phyloP scores from a whole-genome alignment of 1,139 yeast genomes.

The Pichia sp. region DNA sequence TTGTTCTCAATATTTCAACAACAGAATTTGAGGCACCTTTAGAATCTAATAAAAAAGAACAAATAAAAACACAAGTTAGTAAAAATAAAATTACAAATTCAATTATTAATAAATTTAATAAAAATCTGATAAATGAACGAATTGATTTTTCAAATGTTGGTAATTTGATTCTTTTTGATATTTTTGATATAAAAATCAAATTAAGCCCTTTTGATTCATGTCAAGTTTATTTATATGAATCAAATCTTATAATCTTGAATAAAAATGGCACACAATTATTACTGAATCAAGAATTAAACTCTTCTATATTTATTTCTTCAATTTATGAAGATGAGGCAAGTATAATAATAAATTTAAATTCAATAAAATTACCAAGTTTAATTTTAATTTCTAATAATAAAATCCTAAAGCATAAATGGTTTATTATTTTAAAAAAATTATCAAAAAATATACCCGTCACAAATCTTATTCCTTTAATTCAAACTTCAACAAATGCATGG shows the following conservation, averaged over 20 bases:
- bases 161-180: slow-evolving; percentile 38
- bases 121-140: slow-evolving; percentile 12
- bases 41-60: slow-evolving; percentile 17
- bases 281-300: slow-evolving; percentile 31
- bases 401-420: slow-evolving; percentile 40
- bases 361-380: slow-evolving; percentile 42
- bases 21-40: slow-evolving; percentile 23
- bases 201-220: slow-evolving; percentile 35
- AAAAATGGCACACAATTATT: slow-evolving; percentile 30
- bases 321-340: slow-evolving; percentile 27
- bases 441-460: slow-evolving; percentile 16
- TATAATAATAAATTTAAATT: slow-evolving; percentile 36
- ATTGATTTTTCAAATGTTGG: slow-evolving; percentile 29
- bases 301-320: slow-evolving; percentile 34
- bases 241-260: slow-evolving; percentile 35
- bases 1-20: slow-evolving; percentile 22
- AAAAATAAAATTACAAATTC: slow-evolving; percentile 22
- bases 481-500: slow-evolving; percentile 51
- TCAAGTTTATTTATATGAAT: slow-evolving; percentile 37
- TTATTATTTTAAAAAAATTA: slow-evolving; percentile 28
- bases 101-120: slow-evolving; percentile 18
- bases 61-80: slow-evolving; percentile 14
- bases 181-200: slow-evolving; percentile 34
- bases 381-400: slow-evolving; percentile 34
- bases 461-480: slow-evolving; percentile 35